Conservation (phyloP, 1,139 yeast genomes). For the Blastobotrys arbuscula region DNA sequence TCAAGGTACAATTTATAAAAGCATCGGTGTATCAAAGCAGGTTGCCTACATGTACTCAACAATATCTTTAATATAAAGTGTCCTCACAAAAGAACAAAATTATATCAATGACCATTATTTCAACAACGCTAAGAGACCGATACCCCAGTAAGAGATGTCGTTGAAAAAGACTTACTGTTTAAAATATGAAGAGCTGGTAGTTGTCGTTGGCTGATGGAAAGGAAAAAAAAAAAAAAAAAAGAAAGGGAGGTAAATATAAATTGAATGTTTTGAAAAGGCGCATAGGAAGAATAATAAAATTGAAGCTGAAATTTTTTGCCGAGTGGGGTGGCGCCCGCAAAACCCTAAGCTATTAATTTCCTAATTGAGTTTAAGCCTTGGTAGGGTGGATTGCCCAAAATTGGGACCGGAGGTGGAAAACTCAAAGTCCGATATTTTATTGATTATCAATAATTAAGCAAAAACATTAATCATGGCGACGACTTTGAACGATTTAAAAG, state of each 20-base stretch:
- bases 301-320: background rate
- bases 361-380: background rate
- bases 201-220: slow-evolving; percentile 5
- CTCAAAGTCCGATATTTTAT: background rate
- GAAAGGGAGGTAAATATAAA: background rate
- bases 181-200: background rate
- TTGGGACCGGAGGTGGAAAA: background rate
- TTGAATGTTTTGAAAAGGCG: no score
- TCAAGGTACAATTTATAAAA: background rate
- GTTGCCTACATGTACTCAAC: slow-evolving; percentile 10
- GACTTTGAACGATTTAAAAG: background rate
- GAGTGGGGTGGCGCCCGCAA: background rate
- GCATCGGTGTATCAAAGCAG: slow-evolving; percentile 25
- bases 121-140: slow-evolving; percentile 26
- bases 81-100: background rate
- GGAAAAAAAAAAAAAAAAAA: background rate
- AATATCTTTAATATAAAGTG: slow-evolving; percentile 2
- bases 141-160: slow-evolving; percentile 10
- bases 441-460: no score
- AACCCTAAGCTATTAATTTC: background rate
- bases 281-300: background rate
- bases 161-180: slow-evolving; percentile 13
- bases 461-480: background rate
- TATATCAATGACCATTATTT: slow-evolving; percentile 4
- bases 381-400: no score